Conservation (phyloP, 2,329 filamentous ascomycete species). For the Xylaria sp. region DNA sequence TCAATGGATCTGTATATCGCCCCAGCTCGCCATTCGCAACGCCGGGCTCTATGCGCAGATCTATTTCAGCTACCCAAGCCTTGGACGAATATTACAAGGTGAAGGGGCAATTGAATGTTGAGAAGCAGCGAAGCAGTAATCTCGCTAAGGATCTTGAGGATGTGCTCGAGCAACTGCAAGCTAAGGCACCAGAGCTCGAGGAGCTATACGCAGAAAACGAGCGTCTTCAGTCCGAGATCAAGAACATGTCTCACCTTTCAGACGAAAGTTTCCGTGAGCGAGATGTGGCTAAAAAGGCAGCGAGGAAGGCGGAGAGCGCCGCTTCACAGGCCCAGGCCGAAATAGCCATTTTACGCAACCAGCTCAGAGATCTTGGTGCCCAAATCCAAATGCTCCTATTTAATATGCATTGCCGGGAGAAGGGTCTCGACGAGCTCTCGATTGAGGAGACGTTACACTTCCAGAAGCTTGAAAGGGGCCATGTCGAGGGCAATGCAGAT, state of each 20-base stretch:
- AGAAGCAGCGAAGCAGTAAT: conserved; percentile 78
- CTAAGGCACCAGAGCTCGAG: conserved; percentile 86
- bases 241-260: conserved; percentile 85
- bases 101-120: conserved; percentile 77
- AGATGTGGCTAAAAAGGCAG: conserved; percentile 79
- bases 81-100: conserved; percentile 72
- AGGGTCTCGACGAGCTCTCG: conserved; percentile 76
- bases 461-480: conserved; percentile 79
- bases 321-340: conserved; percentile 73
- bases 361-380: conserved; percentile 87
- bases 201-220: conserved; percentile 85
- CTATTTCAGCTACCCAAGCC: conserved; percentile 69
- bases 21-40: conserved; percentile 71
- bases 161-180: conserved; percentile 85
- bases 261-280: conserved; percentile 84
- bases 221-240: conserved; percentile 80
- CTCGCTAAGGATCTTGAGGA: conserved; percentile 83
- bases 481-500: conserved; percentile 76
- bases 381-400: conserved; percentile 92
- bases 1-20: conserved; percentile 65
- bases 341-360: conserved; percentile 81
- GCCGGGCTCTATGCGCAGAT: conserved; percentile 67
- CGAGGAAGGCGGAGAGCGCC: conserved; percentile 80
- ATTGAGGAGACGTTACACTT: conserved; percentile 79
- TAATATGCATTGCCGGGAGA: conserved; percentile 83